Percentiles rank a stretch among this genome's conserved stretches.
phyloP scores from a whole-genome alignment of 2,329 filamentous ascomycete species.

The Botrytis tulipae region DNA sequence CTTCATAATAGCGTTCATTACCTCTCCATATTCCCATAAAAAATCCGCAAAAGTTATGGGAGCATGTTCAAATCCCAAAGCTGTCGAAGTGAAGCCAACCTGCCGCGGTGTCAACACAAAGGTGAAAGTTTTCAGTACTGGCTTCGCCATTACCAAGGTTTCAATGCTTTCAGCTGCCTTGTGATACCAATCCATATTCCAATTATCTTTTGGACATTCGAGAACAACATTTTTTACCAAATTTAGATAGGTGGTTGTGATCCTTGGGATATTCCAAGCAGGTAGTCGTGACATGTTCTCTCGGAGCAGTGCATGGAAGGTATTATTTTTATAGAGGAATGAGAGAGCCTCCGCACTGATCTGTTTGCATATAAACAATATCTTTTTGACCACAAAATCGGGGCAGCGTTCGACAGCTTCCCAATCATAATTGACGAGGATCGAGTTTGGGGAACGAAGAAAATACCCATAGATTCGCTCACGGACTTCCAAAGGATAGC shows the following conservation, averaged over 20 bases:
- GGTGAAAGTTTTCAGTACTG: constrained; percentile 29
- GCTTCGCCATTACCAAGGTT: constrained; percentile 24
- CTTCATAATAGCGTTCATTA: constrained; percentile 29
- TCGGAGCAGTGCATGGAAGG: constrained; percentile 30
- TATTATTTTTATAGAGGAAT: constrained; percentile 34
- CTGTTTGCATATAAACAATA: constrained; percentile 32
- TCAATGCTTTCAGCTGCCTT: constrained; percentile 25
- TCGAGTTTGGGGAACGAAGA: constrained; percentile 26
- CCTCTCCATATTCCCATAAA: constrained; percentile 23
- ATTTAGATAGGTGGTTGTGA: constrained; percentile 22
- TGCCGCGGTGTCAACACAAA: constrained; percentile 26
- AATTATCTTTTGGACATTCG: constrained; percentile 27
- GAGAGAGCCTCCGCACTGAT: constrained; percentile 27
- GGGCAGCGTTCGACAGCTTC: constrained; percentile 25
- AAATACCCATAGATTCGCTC: constrained; percentile 32
- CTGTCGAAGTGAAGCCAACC: constrained; percentile 23
- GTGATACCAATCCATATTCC: constrained; percentile 26
- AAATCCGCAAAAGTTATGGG: constrained; percentile 33
- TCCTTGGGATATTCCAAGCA: background rate
- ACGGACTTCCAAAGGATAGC: constrained; percentile 31
- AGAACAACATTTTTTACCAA: constrained; percentile 30
- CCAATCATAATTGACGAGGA: constrained; percentile 33
- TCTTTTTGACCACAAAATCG: constrained; percentile 13
- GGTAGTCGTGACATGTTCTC: background rate
- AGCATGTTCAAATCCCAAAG: constrained; percentile 23